A percentile compares a stretch with the other conserved stretches of the same genome.
phyloP scores from a whole-genome alignment of 202 grass and related monocot species.

The Schoenoplectus tabernaemontani region DNA sequence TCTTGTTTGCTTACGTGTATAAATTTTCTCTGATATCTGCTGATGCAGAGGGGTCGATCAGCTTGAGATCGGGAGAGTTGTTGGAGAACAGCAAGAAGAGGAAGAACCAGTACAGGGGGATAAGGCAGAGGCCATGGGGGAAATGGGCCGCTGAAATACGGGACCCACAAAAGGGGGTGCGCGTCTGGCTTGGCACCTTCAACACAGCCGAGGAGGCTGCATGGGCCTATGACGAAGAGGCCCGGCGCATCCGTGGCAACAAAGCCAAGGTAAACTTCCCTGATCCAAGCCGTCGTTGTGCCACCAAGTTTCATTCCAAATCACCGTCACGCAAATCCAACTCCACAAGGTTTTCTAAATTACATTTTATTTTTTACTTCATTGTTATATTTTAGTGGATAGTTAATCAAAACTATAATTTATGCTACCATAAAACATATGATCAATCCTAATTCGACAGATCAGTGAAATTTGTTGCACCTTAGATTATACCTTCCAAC shows the following conservation, averaged over 20 bases:
- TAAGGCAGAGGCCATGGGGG: constrained; percentile 38
- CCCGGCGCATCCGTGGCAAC: constrained; percentile 32
- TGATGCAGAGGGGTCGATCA: constrained; percentile 20
- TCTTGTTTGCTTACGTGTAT: background rate
- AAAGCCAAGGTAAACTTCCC: constrained; percentile 48
- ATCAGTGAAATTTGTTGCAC: background rate
- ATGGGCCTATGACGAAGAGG: constrained; percentile 33
- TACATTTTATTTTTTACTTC: background rate
- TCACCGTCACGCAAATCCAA: constrained; percentile 8
- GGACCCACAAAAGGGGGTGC: constrained; percentile 33
- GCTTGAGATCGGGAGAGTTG: constrained; percentile 13
- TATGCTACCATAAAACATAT: background rate
- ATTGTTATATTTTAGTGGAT: background rate
- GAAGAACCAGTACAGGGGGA: constrained; percentile 38
- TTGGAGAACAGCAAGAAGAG: constrained; percentile 30
- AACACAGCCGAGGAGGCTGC: constrained; percentile 40
- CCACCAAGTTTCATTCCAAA: background rate
- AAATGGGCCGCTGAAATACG: constrained; percentile 45
- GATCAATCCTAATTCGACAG: background rate
- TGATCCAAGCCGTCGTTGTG: background rate
- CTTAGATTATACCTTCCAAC: background rate
- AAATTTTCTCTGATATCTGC: background rate
- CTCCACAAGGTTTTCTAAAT: background rate
- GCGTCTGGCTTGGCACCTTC: constrained; percentile 44
- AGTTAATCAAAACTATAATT: background rate